phyloP scores from a whole-genome alignment of 225 moss, liverwort and hornwort genomes.

The Neckera pumila region DNA sequence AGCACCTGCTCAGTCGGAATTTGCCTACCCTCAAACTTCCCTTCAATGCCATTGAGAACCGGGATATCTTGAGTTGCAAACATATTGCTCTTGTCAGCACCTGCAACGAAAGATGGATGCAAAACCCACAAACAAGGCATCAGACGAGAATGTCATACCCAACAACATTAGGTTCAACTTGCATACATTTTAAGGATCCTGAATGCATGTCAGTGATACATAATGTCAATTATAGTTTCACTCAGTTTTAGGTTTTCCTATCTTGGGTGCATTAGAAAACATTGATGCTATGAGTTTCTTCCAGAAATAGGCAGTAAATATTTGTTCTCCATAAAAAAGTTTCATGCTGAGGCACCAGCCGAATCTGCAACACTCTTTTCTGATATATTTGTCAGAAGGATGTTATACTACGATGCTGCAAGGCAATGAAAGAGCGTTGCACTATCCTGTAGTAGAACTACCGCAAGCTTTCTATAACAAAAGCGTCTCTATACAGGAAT shows the following conservation, averaged over 20 bases:
- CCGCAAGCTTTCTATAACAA: not conserved
- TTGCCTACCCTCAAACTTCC: slow-evolving; percentile 37
- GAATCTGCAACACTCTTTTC: not conserved
- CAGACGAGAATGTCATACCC: not conserved
- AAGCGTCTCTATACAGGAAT: not conserved
- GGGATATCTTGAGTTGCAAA: not conserved
- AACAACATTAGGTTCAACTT: not conserved
- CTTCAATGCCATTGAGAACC: not conserved
- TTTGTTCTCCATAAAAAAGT: not conserved
- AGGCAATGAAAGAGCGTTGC: not conserved
- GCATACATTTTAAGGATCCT: not conserved
- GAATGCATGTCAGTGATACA: not conserved
- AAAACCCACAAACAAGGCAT: not conserved
- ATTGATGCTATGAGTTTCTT: not conserved
- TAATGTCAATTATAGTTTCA: not conserved
- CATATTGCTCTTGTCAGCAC: not conserved
- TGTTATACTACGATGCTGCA: not conserved
- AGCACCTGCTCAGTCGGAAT: slow-evolving; percentile 29
- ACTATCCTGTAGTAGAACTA: not conserved
- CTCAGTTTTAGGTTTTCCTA: not conserved
- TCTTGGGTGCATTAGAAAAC: not conserved
- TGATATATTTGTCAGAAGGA: not conserved
- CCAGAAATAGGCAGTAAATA: not conserved
- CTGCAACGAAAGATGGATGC: not conserved
- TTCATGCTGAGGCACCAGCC: not conserved